phyloP scores from a whole-genome alignment of 805 yeast genomes.

The Scheffersomyces stipitis region DNA sequence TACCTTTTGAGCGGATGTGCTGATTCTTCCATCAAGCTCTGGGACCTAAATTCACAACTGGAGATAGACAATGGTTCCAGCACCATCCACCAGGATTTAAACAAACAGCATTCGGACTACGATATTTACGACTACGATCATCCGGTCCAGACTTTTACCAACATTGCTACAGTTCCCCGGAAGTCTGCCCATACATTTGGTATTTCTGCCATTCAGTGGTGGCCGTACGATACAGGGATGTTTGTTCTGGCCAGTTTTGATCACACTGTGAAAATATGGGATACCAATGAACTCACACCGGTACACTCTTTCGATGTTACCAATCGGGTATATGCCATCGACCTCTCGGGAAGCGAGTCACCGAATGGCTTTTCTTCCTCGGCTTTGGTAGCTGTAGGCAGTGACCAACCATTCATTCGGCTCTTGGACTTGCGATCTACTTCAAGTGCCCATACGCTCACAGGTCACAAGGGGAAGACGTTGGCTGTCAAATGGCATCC shows the following conservation, averaged over 20 bases:
- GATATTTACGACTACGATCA: constrained; percentile 34
- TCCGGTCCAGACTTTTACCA: constrained; percentile 22
- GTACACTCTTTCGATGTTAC: constrained; percentile 67
- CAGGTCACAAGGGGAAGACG: constrained; percentile 59
- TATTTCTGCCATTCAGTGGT: constrained; percentile 76
- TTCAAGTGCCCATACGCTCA: constrained; percentile 68
- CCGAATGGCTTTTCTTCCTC: constrained; percentile 20
- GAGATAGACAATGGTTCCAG: constrained; percentile 14
- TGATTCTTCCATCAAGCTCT: constrained; percentile 64
- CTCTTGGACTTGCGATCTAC: constrained; percentile 73
- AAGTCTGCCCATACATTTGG: constrained; percentile 63
- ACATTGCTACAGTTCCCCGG: constrained; percentile 36
- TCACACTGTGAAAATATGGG: constrained; percentile 77
- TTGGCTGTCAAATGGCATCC: constrained; percentile 78
- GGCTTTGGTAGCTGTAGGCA: constrained; percentile 67
- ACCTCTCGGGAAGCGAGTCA: constrained; percentile 37
- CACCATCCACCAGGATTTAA: constrained; percentile 14
- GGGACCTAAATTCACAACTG: constrained; percentile 48
- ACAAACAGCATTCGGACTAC: constrained; percentile 10
- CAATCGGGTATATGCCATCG: constrained; percentile 65
- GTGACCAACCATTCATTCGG: constrained; percentile 67
- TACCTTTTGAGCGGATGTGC: constrained; percentile 71
- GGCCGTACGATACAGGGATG: constrained; percentile 86
- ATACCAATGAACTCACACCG: constrained; percentile 60
- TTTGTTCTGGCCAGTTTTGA: constrained; percentile 83